phyloP scores from a whole-genome alignment of 2,329 filamentous ascomycete genomes.

The Pezicula carpinea region DNA sequence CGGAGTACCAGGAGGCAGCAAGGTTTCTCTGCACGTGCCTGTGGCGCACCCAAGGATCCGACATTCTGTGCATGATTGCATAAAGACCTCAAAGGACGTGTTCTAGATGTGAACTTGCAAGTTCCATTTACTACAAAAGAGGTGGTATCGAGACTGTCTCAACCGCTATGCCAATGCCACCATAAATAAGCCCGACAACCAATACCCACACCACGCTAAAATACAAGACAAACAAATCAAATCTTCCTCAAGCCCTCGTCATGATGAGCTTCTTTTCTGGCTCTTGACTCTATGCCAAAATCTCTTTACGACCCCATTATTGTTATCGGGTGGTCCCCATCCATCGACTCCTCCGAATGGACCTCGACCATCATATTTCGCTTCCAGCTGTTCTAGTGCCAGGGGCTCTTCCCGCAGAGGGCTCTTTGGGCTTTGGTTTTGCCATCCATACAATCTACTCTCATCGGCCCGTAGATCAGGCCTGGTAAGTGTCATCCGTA shows the following conservation, averaged over 20 bases:
- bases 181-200: background rate
- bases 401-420: conserved; percentile 43
- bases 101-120: conserved; percentile 1
- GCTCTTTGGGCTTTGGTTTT: conserved; percentile 34
- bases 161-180: conserved; percentile 4
- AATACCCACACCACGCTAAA: conserved; percentile 9
- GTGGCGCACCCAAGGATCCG: too few species aligned
- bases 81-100: background rate
- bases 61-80: background rate
- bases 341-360: conserved; percentile 29
- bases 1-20: background rate
- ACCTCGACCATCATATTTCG: conserved; percentile 43
- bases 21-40: background rate
- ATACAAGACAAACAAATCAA: conserved; percentile 5
- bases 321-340: conserved; percentile 40
- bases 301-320: conserved; percentile 54
- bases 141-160: conserved; percentile 17
- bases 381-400: conserved; percentile 49
- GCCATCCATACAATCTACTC: conserved; percentile 67
- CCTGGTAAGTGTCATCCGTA: conserved; percentile 91
- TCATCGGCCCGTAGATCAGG: conserved; percentile 78
- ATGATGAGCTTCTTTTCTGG: conserved; percentile 18
- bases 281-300: conserved; percentile 56
- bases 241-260: background rate
- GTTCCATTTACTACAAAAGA: conserved; percentile 6